Percentiles rank a stretch among this genome's conserved stretches.
These are phyloP conservation scores for Saccharomycopsis guyanensis DNA, from an alignment of 805 yeast genomes.

Conservation along the genomic window DNA sequence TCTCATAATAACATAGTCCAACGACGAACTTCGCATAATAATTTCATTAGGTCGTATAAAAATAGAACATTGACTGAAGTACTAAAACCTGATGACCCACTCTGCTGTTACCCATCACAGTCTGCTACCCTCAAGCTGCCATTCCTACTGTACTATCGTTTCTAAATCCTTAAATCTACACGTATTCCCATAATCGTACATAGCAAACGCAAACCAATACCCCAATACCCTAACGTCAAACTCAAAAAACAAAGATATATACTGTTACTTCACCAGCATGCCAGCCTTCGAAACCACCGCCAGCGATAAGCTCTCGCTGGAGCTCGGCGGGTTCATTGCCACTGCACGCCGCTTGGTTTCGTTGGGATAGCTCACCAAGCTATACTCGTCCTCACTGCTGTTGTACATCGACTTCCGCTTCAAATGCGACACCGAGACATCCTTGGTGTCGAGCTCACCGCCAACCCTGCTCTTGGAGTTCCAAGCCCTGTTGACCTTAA, in stretches of 20 bases:
- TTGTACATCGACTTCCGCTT: slow-evolving; percentile 1
- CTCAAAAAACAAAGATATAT: not conserved
- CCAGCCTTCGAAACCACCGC: not conserved
- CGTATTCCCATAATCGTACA: not conserved
- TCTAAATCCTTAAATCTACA: too few relatives aligned
- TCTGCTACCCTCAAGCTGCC: too few relatives aligned
- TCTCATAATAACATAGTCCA: too few relatives aligned
- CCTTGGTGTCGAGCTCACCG: not conserved
- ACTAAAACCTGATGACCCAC: too few relatives aligned
- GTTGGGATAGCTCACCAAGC: not conserved
- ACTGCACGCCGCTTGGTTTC: not conserved
- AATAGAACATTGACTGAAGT: too few relatives aligned
- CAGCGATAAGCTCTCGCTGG: not conserved
- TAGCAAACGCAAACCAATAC: not conserved
- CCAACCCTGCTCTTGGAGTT: slow-evolving; percentile 23
- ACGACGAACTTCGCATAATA: too few relatives aligned
- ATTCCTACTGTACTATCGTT: too few relatives aligned
- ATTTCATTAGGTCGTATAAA: too few relatives aligned
- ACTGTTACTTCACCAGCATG: not conserved
- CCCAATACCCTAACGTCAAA: not conserved
- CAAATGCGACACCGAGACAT: not conserved
- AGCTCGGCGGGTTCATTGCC: too few relatives aligned
- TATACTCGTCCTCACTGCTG: not conserved
- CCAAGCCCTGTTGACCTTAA: slow-evolving; percentile 32
- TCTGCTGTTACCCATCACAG: too few relatives aligned